phyloP scores from a whole-genome alignment of 2,329 filamentous ascomycete species.

The Aspergillus sp. region DNA sequence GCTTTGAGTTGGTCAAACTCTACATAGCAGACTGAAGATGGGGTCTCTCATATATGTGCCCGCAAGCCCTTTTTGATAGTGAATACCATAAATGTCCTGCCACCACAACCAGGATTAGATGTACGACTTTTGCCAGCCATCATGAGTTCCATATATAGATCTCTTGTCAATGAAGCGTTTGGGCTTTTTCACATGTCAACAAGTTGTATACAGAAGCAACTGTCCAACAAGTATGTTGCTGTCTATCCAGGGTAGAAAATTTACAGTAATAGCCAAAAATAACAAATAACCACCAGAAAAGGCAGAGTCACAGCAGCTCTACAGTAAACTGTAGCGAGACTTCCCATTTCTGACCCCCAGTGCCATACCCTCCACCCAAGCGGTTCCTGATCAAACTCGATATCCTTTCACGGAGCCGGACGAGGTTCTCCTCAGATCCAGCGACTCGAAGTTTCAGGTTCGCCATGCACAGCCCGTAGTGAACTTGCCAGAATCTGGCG shows the following conservation, averaged over 20 bases:
- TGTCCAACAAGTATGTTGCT: neutral
- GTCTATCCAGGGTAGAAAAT: neutral
- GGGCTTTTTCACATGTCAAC: neutral
- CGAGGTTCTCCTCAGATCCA: slow-evolving; percentile 65
- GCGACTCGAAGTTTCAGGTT: slow-evolving; percentile 74
- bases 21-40: neutral
- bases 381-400: slow-evolving; percentile 74
- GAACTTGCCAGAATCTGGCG: slow-evolving; percentile 96
- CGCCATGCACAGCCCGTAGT: slow-evolving; percentile 94
- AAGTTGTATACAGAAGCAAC: neutral
- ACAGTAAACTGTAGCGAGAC: slow-evolving; percentile 73
- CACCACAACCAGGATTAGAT: neutral
- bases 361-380: slow-evolving; percentile 80
- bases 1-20: neutral
- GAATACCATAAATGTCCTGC: neutral
- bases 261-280: neutral
- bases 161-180: neutral
- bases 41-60: neutral
- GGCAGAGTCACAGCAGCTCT: slow-evolving; percentile 31
- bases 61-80: neutral
- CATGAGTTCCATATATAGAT: neutral
- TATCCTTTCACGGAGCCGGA: slow-evolving; percentile 68
- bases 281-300: neutral
- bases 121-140: neutral
- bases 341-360: slow-evolving; percentile 78